Evolutionary conservation across 768 basidiomycete species (phyloP).

Genomic region (Leccinum aurantiacum): DNA sequence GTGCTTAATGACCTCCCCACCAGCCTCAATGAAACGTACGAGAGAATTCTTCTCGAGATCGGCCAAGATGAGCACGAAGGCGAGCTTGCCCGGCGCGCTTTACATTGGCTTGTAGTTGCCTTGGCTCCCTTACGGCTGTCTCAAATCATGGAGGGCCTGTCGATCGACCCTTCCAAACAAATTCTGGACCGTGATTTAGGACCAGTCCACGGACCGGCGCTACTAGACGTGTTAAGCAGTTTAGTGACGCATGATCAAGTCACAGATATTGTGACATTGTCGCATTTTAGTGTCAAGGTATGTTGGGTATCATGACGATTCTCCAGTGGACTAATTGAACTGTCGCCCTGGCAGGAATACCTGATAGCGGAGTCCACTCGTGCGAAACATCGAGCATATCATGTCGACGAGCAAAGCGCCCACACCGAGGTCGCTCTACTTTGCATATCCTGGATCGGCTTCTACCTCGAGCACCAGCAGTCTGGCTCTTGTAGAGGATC

Average conservation of each 20-base stretch:
- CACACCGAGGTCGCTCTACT: background rate
- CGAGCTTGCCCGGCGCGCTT: background rate
- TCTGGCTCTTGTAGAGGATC: background rate
- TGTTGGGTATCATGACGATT: no score
- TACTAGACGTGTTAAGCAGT: background rate
- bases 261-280: background rate
- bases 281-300: background rate
- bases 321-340: background rate
- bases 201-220: background rate
- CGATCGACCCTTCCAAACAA: constrained; percentile 1
- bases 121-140: constrained; percentile 6
- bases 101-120: constrained; percentile 15
- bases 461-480: background rate
- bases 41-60: background rate
- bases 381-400: background rate
- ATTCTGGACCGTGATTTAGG: background rate
- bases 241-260: background rate
- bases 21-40: constrained; percentile 10
- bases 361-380: background rate
- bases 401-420: background rate
- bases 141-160: constrained; percentile 10
- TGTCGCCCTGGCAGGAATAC: background rate
- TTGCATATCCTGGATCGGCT: background rate
- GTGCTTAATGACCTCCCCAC: constrained; percentile 5
- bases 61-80: background rate